These are phyloP conservation scores for Ustilago curta DNA, from an alignment of 1,284 basidiomycete genomes.

Conservation along the genomic window DNA sequence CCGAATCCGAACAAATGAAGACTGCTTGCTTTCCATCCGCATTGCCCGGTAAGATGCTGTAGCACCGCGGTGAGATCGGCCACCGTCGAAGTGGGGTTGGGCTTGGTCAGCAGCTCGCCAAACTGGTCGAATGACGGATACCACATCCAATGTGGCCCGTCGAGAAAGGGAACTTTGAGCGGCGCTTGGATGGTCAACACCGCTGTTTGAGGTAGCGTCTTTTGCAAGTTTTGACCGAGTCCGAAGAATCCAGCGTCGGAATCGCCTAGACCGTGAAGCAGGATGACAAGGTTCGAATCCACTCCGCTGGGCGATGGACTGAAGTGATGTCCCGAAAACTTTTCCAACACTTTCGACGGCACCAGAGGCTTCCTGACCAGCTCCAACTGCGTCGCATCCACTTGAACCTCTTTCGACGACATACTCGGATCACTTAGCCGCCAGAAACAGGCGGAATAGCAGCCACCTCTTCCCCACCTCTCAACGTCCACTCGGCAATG, in stretches of 20 bases:
- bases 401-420: conserved; percentile 3
- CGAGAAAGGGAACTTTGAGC: conserved; percentile 83
- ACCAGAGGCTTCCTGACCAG: conserved; percentile 12
- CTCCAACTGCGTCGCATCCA: conserved; percentile 9
- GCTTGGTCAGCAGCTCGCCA: conserved; percentile 75
- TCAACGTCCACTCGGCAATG: conserved; percentile 71
- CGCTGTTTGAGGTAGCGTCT: conserved; percentile 82
- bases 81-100: conserved; percentile 79
- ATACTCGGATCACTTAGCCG: conserved; percentile 23
- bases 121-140: conserved; percentile 84
- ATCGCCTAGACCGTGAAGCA: conserved; percentile 90
- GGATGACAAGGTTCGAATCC: conserved; percentile 85
- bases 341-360: not conserved
- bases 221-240: conserved; percentile 78
- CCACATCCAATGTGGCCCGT: conserved; percentile 77
- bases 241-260: conserved; percentile 81
- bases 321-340: conserved; percentile 70
- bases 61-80: conserved; percentile 75
- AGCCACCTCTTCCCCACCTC: conserved; percentile 81
- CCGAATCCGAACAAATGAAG: conserved; percentile 91
- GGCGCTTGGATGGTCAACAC: conserved; percentile 83
- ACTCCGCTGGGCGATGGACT: conserved; percentile 80
- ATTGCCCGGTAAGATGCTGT: conserved; percentile 73
- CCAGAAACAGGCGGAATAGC: conserved; percentile 85
- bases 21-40: conserved; percentile 77